These are phyloP conservation scores for Hordeum vulgare DNA, from an alignment of 176 grass and related monocot species.

Conservation along the genomic window MorexV3_pseudomolecules_assembly NC_058521.1:4906564-4907063, in stretches of 20 bases:
- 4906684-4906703: too few species aligned
- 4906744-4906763: neutral
- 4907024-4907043: slow-evolving; percentile 45
- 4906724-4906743: neutral
- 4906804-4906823: neutral
- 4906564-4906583: too few species aligned
- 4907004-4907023: slow-evolving; percentile 63
- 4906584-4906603: too few species aligned
- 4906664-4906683: too few species aligned
- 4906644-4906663: too few species aligned
- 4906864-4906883: neutral
- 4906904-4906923: neutral
- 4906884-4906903: neutral
- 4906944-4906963: slow-evolving; percentile 32
- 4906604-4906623: too few species aligned
- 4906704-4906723: too few species aligned
- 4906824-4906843: neutral
- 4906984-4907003: slow-evolving; percentile 58
- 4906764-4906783: neutral
- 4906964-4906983: slow-evolving; percentile 60
- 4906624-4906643: too few species aligned
- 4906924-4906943: neutral
- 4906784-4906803: neutral
- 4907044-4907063: slow-evolving; percentile 77
- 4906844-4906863: neutral